Evolutionary conservation across 208 protist genomes (phyloP), one percentile per base, ranked within the genome.

Genomic region (Naegleria fowleri): DNA sequence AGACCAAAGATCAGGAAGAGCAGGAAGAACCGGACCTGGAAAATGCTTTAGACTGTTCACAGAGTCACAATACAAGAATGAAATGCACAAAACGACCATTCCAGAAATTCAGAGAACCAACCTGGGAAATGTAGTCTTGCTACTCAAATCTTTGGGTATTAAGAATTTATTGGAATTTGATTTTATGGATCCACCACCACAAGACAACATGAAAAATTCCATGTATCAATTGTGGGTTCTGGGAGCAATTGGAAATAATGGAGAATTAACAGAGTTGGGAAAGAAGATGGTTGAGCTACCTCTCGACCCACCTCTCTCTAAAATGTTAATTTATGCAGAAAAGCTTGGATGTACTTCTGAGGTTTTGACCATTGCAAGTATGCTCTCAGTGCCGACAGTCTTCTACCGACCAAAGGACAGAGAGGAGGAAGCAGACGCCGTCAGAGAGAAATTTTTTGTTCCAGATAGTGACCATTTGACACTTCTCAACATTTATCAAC

Each of bases 391-490:
- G 92, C 95, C 95, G 2, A 91, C 90, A 13, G 52, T 91, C 2
- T 91, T 88, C 48, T 88, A 76, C 79, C 9, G 83, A 75, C 90
- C 90, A 79, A 86, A 84, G 39, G 95, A 94, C 13, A 79, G 91
- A 84, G 95, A 96, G 90, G 95, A 97, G 91, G 95, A 94, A 39
- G 95, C 95, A 38, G 96, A 98, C 90, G 91, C 94, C 58, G 93
- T 95, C 90, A 94, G 97, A 90, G 96, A 98, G 89, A 98, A 98
- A 87, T 99, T 99, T 92, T 97, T 96, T 86, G 95, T 97, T 19
- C 96, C 98, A 59, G 98, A 99, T 90, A 97, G 94, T 33, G 99
- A 99, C 94, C 99, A 99, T 94, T 93, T 99, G 11, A 99, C 99
- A 15, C 94, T 99, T 15, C 93, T 99, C n/a, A 96, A 99, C 93